Percentiles rank a stretch among this genome's conserved stretches.
Evolutionary conservation across 805 yeast genomes (phyloP).

Genomic region (Scheffersomyces ergatensis): DNA sequence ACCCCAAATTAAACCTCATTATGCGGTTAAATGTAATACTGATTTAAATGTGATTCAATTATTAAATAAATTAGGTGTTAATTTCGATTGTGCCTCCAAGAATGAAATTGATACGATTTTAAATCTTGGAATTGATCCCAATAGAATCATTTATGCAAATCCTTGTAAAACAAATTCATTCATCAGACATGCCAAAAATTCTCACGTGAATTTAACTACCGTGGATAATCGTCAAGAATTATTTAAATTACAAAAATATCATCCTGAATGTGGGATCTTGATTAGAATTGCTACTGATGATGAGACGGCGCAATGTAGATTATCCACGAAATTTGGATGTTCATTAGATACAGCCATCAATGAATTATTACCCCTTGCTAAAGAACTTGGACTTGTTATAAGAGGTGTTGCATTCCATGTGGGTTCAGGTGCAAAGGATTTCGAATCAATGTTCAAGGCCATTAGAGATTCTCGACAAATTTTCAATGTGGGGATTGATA

Average conservation of each 20-base stretch:
- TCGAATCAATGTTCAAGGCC: constrained; percentile 64
- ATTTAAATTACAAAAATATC: constrained; percentile 62
- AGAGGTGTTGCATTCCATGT: constrained; percentile 93
- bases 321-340: constrained; percentile 90
- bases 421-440: constrained; percentile 89
- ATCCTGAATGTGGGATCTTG: constrained; percentile 68
- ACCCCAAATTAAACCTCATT: constrained; percentile 81
- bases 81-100: constrained; percentile 92
- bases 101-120: constrained; percentile 73
- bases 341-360: constrained; percentile 49
- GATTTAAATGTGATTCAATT: constrained; percentile 55
- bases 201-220: constrained; percentile 69
- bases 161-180: constrained; percentile 91
- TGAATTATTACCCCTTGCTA: constrained; percentile 59
- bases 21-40: constrained; percentile 94
- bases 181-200: constrained; percentile 63
- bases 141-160: constrained; percentile 82
- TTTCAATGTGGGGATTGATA: constrained; percentile 53
- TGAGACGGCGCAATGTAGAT: constrained; percentile 77
- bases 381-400: constrained; percentile 58
- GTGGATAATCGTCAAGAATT: constrained; percentile 88
- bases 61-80: constrained; percentile 62
- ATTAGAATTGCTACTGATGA: constrained; percentile 90
- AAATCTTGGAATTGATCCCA: constrained; percentile 58
- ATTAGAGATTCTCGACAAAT: constrained; percentile 65